Evolutionary conservation across 1,284 basidiomycete genomes (phyloP), one percentile per base, ranked within the genome.

Genomic region (Leccinum pachyderme): DNA sequence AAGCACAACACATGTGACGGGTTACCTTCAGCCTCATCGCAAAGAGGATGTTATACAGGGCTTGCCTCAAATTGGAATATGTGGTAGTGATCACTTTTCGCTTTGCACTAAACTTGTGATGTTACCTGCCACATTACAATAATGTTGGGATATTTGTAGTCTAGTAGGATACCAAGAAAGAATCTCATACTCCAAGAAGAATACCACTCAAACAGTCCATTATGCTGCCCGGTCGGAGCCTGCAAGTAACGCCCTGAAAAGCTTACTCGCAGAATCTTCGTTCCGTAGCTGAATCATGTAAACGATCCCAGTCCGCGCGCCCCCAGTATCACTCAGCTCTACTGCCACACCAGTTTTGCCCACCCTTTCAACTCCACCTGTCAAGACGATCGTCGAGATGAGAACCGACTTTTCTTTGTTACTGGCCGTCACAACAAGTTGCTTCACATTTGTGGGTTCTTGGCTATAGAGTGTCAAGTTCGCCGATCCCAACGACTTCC

Each of bases 331-430:
- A 67, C 93, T 96, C 55, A 99, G 75, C 74, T 99, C 96, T 56
- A 99, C 89, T 33, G 97, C 97, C 29, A 99, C 88, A 24, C 97
- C 97, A 5, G 95, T 98, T 75, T 95, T 97, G 24, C 94, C 97
- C 22, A 99, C 95, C 39, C 97, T 81, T 75, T 99, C 97, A 24
- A 99, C 95, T 5, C 95, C 97, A 71, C 98, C 95, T 3, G 89
- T 90, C 52, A 98, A 77, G 33, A 99, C 89, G 60, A 99, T 97
- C 2, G 96, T 98, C 46, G 93, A 97, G 58, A 99, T 95, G 44
- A 97, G 71, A 59, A 92, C 77, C 4, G 83, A 79, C 67, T 89
- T 89, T 55, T 84, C 80, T 66, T 86, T 91, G 66, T 83, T 84
- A 59, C 96, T 92, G 27, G 88, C 85, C 73, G 95, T 91, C 35